A percentile compares a stretch with the other conserved stretches of the same genome.
phyloP scores from a whole-genome alignment of 2,329 filamentous ascomycete genomes.

The Karstenula rhodostoma region DNA sequence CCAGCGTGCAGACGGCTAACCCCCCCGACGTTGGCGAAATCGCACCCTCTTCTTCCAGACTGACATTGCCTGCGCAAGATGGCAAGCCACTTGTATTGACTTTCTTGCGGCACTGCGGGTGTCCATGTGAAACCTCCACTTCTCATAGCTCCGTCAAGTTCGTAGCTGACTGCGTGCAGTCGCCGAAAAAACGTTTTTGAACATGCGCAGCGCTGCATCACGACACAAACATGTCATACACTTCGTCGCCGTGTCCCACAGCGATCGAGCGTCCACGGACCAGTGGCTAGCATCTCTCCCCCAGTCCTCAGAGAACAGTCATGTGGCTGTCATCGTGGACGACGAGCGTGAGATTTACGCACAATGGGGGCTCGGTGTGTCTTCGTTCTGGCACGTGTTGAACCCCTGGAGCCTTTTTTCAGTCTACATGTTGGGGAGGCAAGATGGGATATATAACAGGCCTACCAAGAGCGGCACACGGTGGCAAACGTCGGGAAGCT shows the following conservation, averaged over 20 bases:
- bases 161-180: constrained; percentile 54
- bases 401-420: constrained; percentile 65
- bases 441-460: constrained; percentile 72
- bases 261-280: constrained; percentile 39
- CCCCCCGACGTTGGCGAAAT: constrained; percentile 62
- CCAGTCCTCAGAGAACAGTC: constrained; percentile 36
- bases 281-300: constrained; percentile 43
- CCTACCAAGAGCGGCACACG: constrained; percentile 70
- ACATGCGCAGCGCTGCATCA: constrained; percentile 38
- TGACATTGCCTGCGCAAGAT: constrained; percentile 60
- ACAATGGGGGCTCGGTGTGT: constrained; percentile 70
- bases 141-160: background rate
- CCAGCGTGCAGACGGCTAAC: constrained; percentile 42
- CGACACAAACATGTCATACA: constrained; percentile 32
- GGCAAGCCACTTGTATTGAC: constrained; percentile 67
- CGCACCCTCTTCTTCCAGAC: constrained; percentile 63
- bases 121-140: constrained; percentile 64
- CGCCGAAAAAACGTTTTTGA: constrained; percentile 69
- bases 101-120: constrained; percentile 77
- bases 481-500: constrained; percentile 75
- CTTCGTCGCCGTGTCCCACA: constrained; percentile 49
- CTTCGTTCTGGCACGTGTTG: constrained; percentile 69
- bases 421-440: constrained; percentile 65
- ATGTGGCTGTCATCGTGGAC: constrained; percentile 68
- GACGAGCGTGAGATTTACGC: constrained; percentile 67